phyloP scores from a whole-genome alignment of 805 yeast species.

The Zygosaccharomyces kombuchaensis region DNA sequence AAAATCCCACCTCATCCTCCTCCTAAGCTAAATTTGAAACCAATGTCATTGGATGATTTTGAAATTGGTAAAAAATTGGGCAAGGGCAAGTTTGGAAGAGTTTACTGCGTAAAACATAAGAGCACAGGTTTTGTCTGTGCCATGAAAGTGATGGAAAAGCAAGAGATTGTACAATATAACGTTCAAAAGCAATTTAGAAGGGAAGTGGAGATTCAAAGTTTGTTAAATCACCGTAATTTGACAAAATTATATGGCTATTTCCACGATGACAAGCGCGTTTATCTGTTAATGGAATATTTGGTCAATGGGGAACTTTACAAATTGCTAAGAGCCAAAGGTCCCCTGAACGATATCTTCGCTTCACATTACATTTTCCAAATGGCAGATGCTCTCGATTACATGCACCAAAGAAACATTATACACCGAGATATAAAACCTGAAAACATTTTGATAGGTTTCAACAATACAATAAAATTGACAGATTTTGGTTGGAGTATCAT shows the following conservation, averaged over 20 bases:
- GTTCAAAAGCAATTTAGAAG: slow-evolving; percentile 83
- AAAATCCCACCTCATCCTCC: neutral
- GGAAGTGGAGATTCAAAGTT: slow-evolving; percentile 87
- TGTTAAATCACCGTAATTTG: slow-evolving; percentile 72
- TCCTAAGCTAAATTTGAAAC: slow-evolving; percentile 9
- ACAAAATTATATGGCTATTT: slow-evolving; percentile 82
- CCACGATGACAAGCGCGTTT: slow-evolving; percentile 74
- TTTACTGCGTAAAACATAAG: slow-evolving; percentile 80
- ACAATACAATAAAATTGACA: slow-evolving; percentile 75
- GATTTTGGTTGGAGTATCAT: slow-evolving; percentile 95
- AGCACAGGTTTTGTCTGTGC: slow-evolving; percentile 80
- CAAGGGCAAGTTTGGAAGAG: slow-evolving; percentile 90
- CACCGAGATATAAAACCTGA: slow-evolving; percentile 96
- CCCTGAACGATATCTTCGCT: slow-evolving; percentile 70
- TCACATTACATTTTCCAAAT: slow-evolving; percentile 79
- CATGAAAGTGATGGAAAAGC: slow-evolving; percentile 83
- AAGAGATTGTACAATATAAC: slow-evolving; percentile 66
- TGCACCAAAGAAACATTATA: slow-evolving; percentile 75
- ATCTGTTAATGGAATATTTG: slow-evolving; percentile 78
- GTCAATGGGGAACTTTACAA: slow-evolving; percentile 84
- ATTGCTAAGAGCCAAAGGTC: slow-evolving; percentile 55
- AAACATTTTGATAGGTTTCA: slow-evolving; percentile 72
- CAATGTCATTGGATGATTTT: slow-evolving; percentile 47
- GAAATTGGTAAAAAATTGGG: slow-evolving; percentile 86
- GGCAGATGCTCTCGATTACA: slow-evolving; percentile 69